A percentile compares a stretch with the other conserved stretches of the same genome.
These are phyloP conservation scores for Fraxinus platypoda DNA, from an alignment of 305 asterid genomes.

Conservation along the genomic window DNA sequence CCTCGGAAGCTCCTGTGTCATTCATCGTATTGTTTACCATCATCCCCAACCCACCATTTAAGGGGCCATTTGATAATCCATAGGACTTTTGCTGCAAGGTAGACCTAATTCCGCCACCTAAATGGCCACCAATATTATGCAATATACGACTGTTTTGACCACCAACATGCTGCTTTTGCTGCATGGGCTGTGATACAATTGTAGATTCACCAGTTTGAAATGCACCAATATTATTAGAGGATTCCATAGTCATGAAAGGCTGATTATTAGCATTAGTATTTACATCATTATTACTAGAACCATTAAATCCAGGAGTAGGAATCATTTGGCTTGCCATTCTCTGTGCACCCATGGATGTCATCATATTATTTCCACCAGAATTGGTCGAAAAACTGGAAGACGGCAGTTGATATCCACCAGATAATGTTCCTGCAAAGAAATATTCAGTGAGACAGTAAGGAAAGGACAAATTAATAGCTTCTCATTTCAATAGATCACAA, in stretches of 20 bases:
- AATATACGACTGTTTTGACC: slow-evolving; percentile 80
- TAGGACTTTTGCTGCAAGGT: slow-evolving; percentile 76
- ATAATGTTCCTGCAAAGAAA: slow-evolving; percentile 38
- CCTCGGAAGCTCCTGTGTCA: slow-evolving; percentile 60
- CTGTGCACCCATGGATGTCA: slow-evolving; percentile 59
- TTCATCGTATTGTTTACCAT: slow-evolving; percentile 58
- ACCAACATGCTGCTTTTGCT: slow-evolving; percentile 76
- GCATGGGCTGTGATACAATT: slow-evolving; percentile 57
- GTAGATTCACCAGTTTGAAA: slow-evolving; percentile 61
- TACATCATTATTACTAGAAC: slow-evolving; percentile 40
- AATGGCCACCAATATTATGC: slow-evolving; percentile 81
- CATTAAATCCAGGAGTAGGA: slow-evolving; percentile 88
- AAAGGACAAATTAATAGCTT: slow-evolving; percentile 3
- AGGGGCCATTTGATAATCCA: slow-evolving; percentile 63
- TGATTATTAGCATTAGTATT: slow-evolving; percentile 47
- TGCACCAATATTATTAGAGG: slow-evolving; percentile 54
- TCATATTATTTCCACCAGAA: slow-evolving; percentile 62
- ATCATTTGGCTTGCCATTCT: slow-evolving; percentile 90
- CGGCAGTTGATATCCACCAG: slow-evolving; percentile 68
- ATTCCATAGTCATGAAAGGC: slow-evolving; percentile 54
- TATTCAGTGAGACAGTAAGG: slow-evolving; percentile 19
- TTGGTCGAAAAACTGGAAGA: slow-evolving; percentile 53
- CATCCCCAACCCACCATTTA: slow-evolving; percentile 75
- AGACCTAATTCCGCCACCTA: slow-evolving; percentile 78
- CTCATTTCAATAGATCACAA: slow-evolving; percentile 1